Evolutionary conservation across 352 stramenopile genomes (phyloP), one percentile per base, ranked within the genome.

Genomic region (Phytophthora foliorum): DNA sequence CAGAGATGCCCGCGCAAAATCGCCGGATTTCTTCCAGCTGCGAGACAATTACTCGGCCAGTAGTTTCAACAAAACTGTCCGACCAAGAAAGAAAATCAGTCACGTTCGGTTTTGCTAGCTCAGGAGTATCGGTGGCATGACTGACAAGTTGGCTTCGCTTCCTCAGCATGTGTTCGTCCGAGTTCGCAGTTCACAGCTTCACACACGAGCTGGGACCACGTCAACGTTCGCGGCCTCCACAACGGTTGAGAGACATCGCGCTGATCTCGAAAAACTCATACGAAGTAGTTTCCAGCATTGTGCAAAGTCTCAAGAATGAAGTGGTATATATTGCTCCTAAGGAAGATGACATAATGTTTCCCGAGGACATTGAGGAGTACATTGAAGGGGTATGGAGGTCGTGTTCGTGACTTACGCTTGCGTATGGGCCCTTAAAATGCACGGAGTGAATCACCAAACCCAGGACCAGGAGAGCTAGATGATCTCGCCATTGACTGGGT

Each of bases 401-500:
- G 17, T 9, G 31, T 57, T 0, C 29, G 27, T 27, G 49, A 55
- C 49, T 55, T 55, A 16, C 49, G 49, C 9, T 25, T 55, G 0
- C 49, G 49, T 1, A 11, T 55, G 49, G 49, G 49, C 7, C 29
- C 29, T 29, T 29, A 29, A 3, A 29, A 29, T 29, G 3, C 39
- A 42, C 17, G 27, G 41, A 11, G 22, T 25, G 17, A 36, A 25
- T 25, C 46, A 11, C 3, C 14, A 25, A 4, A 8, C 14, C 3
- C 46, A 36, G 16, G 46, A 34, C 46, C 29, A 17, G 17, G 24
- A 2, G 38, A 59, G 6, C 25, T 49, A 4, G 53, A 61, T 17
- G 4, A 41, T 14, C n/a, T 61, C 21, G 17, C 42, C 6, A 31
- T 61, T 19, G 27, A 52, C 27, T 61, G 53, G 53, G 25, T 61